Evolutionary conservation across 345 rosid species (phyloP).

Genomic region (Garcia nutans): DNA sequence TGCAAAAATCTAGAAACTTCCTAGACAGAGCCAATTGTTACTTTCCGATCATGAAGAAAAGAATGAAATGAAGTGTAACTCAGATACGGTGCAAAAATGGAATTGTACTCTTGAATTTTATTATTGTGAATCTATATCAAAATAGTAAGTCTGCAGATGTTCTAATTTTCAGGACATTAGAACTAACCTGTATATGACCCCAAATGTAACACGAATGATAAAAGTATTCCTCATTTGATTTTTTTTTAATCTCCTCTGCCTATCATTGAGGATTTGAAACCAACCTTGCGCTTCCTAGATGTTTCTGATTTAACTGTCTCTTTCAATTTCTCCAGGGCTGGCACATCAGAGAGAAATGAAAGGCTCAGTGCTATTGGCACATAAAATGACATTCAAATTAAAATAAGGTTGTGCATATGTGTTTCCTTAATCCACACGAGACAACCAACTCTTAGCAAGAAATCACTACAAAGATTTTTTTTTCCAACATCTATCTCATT

Average conservation of each 20-base stretch:
- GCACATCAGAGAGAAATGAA: constrained; percentile 16
- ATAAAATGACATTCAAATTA: neutral
- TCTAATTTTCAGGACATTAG: neutral
- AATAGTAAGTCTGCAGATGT: neutral
- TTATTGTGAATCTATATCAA: neutral
- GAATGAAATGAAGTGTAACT: neutral
- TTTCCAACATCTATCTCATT: neutral
- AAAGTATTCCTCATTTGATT: constrained; percentile 18
- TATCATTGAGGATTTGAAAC: constrained; percentile 43
- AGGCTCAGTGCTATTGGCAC: neutral
- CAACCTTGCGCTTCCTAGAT: constrained; percentile 48
- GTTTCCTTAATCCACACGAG: neutral
- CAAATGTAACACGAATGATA: neutral
- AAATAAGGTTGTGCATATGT: neutral
- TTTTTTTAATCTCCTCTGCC: constrained; percentile 23
- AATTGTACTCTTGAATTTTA: neutral
- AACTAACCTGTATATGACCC: neutral
- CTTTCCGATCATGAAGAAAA: neutral
- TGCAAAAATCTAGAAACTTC: neutral
- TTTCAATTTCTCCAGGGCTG: constrained; percentile 77
- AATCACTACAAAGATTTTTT: neutral
- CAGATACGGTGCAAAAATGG: neutral
- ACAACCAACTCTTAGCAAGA: neutral
- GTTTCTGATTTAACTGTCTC: constrained; percentile 67
- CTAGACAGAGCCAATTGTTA: neutral